These are phyloP conservation scores for Geosmithia putterillii DNA, from an alignment of 2,329 filamentous ascomycete genomes.

Conservation along the genomic window DNA sequence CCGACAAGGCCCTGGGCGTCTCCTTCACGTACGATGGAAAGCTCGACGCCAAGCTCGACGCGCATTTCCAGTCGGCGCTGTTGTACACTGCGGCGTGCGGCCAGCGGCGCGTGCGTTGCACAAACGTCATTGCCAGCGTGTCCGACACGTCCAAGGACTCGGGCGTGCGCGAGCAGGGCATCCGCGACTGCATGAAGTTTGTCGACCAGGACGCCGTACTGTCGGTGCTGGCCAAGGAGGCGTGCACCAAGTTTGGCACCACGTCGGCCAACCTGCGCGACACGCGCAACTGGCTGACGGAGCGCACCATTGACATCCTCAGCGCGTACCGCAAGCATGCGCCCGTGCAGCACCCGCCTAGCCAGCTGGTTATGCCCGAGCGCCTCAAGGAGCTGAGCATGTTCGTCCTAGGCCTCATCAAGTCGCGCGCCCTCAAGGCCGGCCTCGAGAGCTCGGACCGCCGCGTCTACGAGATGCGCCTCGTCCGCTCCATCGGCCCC, in stretches of 20 bases:
- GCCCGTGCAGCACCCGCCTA: slow-evolving; percentile 71
- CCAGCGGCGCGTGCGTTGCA: slow-evolving; percentile 81
- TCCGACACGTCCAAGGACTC: slow-evolving; percentile 48
- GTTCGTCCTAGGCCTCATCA: slow-evolving; percentile 85
- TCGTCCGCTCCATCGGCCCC: slow-evolving; percentile 79
- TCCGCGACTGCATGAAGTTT: slow-evolving; percentile 78
- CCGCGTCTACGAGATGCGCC: slow-evolving; percentile 79
- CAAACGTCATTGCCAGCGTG: slow-evolving; percentile 86
- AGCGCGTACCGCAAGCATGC: slow-evolving; percentile 90
- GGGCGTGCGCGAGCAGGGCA: slow-evolving; percentile 33
- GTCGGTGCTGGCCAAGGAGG: slow-evolving; percentile 82
- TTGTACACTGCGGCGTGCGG: slow-evolving; percentile 88
- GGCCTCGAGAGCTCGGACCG: slow-evolving; percentile 85
- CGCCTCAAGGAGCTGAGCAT: slow-evolving; percentile 93
- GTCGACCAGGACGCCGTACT: slow-evolving; percentile 93
- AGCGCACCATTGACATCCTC: slow-evolving; percentile 87
- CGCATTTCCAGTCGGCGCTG: slow-evolving; percentile 91
- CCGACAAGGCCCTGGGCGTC: slow-evolving; percentile 85
- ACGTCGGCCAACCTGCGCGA: slow-evolving; percentile 69
- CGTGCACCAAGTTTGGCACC: slow-evolving; percentile 67
- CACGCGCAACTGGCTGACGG: slow-evolving; percentile 68
- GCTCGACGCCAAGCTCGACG: slow-evolving; percentile 90
- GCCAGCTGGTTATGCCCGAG: slow-evolving; percentile 89
- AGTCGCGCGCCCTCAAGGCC: slow-evolving; percentile 86
- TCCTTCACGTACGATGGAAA: slow-evolving; percentile 95